Conservation (phyloP, 2,329 filamentous ascomycete species). For the Nothomitra cinnamomea region DNA sequence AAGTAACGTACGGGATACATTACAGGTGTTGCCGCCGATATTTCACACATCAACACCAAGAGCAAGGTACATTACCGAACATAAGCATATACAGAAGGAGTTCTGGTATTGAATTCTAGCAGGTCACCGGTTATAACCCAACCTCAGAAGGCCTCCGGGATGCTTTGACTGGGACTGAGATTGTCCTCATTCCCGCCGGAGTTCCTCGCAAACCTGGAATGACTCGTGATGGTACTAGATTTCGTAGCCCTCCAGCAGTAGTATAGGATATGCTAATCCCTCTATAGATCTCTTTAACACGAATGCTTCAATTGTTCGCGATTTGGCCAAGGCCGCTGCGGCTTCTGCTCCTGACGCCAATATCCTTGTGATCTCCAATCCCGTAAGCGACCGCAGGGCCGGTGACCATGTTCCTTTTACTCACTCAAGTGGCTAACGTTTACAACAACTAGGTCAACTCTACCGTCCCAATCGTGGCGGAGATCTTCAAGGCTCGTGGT, state of each 20-base stretch:
- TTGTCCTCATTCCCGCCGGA: conserved; percentile 95
- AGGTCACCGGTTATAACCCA: conserved; percentile 77
- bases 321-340: conserved; percentile 88
- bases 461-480: conserved; percentile 91
- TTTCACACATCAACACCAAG: conserved; percentile 99
- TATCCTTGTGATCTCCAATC: conserved; percentile 96
- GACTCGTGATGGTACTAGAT: conserved; percentile 66
- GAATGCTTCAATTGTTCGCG: conserved; percentile 97
- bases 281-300: conserved; percentile 89
- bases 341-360: conserved; percentile 82
- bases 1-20: not conserved
- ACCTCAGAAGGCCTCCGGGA: conserved; percentile 56
- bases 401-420: not conserved
- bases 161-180: conserved; percentile 72
- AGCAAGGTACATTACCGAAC: conserved; percentile 36
- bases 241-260: not conserved
- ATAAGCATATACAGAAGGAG: not conserved
- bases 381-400: conserved; percentile 32
- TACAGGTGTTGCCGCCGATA: conserved; percentile 87
- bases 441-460: conserved; percentile 57
- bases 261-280: not conserved
- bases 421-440: not conserved
- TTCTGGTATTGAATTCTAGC: conserved; percentile 11
- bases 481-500: conserved; percentile 86
- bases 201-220: conserved; percentile 99